Percentiles rank a stretch among this genome's conserved stretches.
phyloP scores from a whole-genome alignment of 768 basidiomycete genomes.

The Hydnomerulius pinastri region DNA sequence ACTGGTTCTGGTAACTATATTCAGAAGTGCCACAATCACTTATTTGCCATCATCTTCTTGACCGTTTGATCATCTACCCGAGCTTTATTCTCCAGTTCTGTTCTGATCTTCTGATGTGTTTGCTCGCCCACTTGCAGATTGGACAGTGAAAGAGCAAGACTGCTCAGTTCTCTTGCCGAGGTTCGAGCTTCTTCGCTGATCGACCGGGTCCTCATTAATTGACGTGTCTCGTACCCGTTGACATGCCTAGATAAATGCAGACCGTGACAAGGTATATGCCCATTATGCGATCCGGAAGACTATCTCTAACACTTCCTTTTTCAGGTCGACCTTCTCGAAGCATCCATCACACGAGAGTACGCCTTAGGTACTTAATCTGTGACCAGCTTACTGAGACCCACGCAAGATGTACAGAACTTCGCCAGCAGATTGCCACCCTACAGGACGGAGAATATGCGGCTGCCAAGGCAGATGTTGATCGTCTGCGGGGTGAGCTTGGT shows the following conservation, averaged over 20 bases:
- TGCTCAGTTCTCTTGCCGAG: conserved; percentile 70
- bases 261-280: conserved; percentile 64
- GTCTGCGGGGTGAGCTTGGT: conserved; percentile 73
- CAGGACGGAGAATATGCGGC: conserved; percentile 76
- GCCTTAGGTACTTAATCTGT: conserved; percentile 20
- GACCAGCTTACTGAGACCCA: conserved; percentile 8
- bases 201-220: conserved; percentile 11
- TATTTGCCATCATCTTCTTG: neutral
- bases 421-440: conserved; percentile 62
- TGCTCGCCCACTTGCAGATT: conserved; percentile 43
- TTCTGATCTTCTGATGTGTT: conserved; percentile 16
- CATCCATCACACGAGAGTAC: conserved; percentile 69
- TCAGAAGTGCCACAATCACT: neutral
- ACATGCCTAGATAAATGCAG: conserved; percentile 66
- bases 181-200: conserved; percentile 39
- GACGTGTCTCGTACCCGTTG: conserved; percentile 2
- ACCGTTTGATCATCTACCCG: neutral
- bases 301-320: conserved; percentile 7
- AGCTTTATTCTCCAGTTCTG: conserved; percentile 1
- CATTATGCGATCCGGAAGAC: conserved; percentile 3
- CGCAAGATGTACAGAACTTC: conserved; percentile 64
- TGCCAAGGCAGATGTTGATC: conserved; percentile 78
- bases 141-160: conserved; percentile 71
- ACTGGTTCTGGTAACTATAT: neutral
- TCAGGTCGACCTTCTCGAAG: conserved; percentile 69